Evolutionary conservation across 208 protist genomes (phyloP).

Genomic region (Porcisia hertigi): DNA sequence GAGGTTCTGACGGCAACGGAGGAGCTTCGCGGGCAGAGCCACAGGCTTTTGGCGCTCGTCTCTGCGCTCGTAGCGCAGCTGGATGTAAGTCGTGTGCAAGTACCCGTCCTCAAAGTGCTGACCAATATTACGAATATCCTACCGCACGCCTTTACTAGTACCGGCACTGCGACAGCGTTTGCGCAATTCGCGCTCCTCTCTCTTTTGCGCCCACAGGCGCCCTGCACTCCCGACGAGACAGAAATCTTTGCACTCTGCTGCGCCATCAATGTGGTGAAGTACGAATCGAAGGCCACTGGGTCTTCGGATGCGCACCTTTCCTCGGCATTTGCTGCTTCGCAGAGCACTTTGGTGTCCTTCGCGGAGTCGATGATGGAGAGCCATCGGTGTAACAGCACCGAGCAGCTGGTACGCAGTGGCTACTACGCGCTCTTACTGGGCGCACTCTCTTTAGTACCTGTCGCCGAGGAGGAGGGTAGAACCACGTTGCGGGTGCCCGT

Average conservation of each 20-base stretch:
- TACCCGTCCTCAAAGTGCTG: conserved; percentile 51
- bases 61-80: conserved; percentile 18
- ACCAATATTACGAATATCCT: conserved; percentile 66
- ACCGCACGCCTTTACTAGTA: conserved; percentile 16
- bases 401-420: conserved; percentile 71
- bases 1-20: conserved; percentile 50
- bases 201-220: background rate
- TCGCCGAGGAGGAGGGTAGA: background rate
- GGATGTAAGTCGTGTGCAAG: background rate
- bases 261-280: conserved; percentile 73
- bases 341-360: conserved; percentile 4
- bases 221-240: conserved; percentile 21
- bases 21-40: conserved; percentile 1
- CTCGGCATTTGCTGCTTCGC: conserved; percentile 5
- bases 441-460: conserved; percentile 52
- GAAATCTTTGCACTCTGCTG: conserved; percentile 68
- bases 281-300: conserved; percentile 35
- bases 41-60: conserved; percentile 10
- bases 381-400: conserved; percentile 43
- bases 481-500: conserved; percentile 53
- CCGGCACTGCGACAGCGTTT: background rate
- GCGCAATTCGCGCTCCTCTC: background rate
- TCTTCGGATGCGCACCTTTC: conserved; percentile 5
- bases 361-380: conserved; percentile 32
- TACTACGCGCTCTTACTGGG: conserved; percentile 81